Evolutionary conservation across 305 asterid genomes (phyloP), one percentile per base, ranked within the genome.

Genomic region (Solanum hybrid): DNA sequence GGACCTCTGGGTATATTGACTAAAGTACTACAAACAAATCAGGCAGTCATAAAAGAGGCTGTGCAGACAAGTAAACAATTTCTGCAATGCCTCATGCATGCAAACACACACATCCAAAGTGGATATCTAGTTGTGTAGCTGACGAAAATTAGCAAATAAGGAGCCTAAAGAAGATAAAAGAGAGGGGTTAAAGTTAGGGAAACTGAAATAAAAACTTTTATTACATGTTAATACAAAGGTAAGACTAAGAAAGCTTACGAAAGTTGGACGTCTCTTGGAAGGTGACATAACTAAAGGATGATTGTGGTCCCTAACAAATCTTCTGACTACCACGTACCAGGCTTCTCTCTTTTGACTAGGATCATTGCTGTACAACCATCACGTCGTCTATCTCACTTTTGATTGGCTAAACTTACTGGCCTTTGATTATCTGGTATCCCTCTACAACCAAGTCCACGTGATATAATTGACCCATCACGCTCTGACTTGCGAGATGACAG

Each of bases 371-470:
- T 92, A 90, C 98, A 95, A 89, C 93, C 93, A 92, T 92, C 96
- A 36, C 92, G 88, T 76, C 93, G 92, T 86, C 92, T 94, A 88
- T 94, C 94, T 89, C 92, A 93, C 90, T 90, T 93, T 80, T 90
- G 95, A 86, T 74, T 88, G 82, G 91, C 88, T 57, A 91, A 71
- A 74, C 91, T 92, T 74, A 89, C 94, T 22, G 92, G 73, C 89
- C 91, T 94, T 82, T 91, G 95, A 90, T n/a, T 89, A 87, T 85
- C 91, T 57, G 89, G 91, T 89, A 61, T 39, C 90, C 92, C 94
- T 93, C 95, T 94, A 90, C 98, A 96, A 87, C 98, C 98, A 80
- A 96, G 92, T 86, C 96, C 98, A 42, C 96, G 96, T 51, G 95
- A 96, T 92, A 96, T 92, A 71, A 94, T 87, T 57, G 95, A 94